These are phyloP conservation scores for Harringtonia lauricola DNA, from an alignment of 2,329 filamentous ascomycete species.

Conservation along the genomic window DNA sequence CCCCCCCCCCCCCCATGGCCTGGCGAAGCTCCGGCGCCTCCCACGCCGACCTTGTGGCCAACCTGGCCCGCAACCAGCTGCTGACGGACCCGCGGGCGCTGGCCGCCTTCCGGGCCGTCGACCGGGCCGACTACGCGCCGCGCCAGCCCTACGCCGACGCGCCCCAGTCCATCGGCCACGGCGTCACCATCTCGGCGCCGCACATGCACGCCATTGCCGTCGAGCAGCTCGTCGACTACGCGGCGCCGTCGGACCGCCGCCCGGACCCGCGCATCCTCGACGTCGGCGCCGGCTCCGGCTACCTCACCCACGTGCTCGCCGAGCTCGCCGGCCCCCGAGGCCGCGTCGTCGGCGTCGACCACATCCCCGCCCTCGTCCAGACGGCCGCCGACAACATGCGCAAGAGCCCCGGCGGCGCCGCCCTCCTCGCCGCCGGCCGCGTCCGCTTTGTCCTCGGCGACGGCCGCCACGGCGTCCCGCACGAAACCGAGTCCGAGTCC, in stretches of 20 bases:
- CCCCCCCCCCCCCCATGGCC: constrained; percentile 51
- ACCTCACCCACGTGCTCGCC: constrained; percentile 79
- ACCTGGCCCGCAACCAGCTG: constrained; percentile 60
- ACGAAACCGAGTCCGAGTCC: constrained; percentile 34
- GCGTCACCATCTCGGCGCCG: constrained; percentile 46
- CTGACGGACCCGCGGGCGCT: constrained; percentile 60
- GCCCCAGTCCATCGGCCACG: constrained; percentile 43
- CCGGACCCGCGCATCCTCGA: constrained; percentile 50
- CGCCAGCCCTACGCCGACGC: constrained; percentile 53
- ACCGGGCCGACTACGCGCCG: constrained; percentile 76
- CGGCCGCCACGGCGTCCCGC: constrained; percentile 50
- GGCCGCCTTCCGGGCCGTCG: constrained; percentile 78
- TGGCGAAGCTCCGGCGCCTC: constrained; percentile 73
- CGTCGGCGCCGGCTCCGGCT: constrained; percentile 67
- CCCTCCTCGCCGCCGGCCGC: constrained; percentile 49
- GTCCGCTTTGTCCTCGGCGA: constrained; percentile 69
- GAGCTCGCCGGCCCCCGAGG: constrained; percentile 50
- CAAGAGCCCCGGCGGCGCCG: constrained; percentile 46
- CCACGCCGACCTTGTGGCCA: constrained; percentile 67
- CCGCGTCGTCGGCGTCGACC: constrained; percentile 61
- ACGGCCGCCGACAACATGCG: constrained; percentile 54
- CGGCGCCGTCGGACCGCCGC: constrained; percentile 22
- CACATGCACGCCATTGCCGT: constrained; percentile 50
- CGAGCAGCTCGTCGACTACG: constrained; percentile 34
- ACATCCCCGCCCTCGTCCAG: constrained; percentile 53